Evolutionary conservation across 2,329 filamentous ascomycete species (phyloP).

Genomic region (Neoascochyta sp.): DNA sequence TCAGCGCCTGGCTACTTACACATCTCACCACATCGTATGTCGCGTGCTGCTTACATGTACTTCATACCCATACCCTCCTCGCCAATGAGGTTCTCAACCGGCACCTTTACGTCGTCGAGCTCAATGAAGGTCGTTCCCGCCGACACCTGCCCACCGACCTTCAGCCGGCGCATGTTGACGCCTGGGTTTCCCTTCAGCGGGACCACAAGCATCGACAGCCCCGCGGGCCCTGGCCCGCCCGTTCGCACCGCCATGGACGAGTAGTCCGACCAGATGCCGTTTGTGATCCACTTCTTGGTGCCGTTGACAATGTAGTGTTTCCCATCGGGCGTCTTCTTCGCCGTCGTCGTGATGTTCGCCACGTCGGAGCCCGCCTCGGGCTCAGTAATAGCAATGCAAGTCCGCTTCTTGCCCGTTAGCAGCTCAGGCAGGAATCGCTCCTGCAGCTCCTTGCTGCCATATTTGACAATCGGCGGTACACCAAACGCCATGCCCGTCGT

Average conservation of each 20-base stretch:
- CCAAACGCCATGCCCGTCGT: slow-evolving; percentile 71
- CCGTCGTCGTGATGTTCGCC: slow-evolving; percentile 67
- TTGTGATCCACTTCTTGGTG: slow-evolving; percentile 66
- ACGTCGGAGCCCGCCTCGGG: slow-evolving; percentile 72
- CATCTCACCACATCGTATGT: no score
- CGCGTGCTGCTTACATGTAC: slow-evolving; percentile 48
- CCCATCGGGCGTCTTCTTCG: slow-evolving; percentile 58
- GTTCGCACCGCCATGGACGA: slow-evolving; percentile 70
- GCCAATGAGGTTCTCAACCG: slow-evolving; percentile 66
- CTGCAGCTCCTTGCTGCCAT: slow-evolving; percentile 59
- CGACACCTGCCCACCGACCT: slow-evolving; percentile 61
- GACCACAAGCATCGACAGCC: slow-evolving; percentile 65
- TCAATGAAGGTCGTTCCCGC: slow-evolving; percentile 73
- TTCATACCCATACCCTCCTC: slow-evolving; percentile 68
- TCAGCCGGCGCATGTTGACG: slow-evolving; percentile 64
- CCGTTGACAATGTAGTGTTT: slow-evolving; percentile 69
- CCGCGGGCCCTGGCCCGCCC: slow-evolving; percentile 59
- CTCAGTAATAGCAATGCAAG: slow-evolving; percentile 76
- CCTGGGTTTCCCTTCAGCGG: slow-evolving; percentile 65
- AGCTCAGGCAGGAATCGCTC: slow-evolving; percentile 68
- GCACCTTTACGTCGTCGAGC: slow-evolving; percentile 70
- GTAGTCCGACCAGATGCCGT: slow-evolving; percentile 65
- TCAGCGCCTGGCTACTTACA: no score
- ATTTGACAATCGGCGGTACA: slow-evolving; percentile 68
- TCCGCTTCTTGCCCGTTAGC: slow-evolving; percentile 61